phyloP scores from a whole-genome alignment of 2,329 filamentous ascomycete species.

The Trichoderma arundinaceum region DNA sequence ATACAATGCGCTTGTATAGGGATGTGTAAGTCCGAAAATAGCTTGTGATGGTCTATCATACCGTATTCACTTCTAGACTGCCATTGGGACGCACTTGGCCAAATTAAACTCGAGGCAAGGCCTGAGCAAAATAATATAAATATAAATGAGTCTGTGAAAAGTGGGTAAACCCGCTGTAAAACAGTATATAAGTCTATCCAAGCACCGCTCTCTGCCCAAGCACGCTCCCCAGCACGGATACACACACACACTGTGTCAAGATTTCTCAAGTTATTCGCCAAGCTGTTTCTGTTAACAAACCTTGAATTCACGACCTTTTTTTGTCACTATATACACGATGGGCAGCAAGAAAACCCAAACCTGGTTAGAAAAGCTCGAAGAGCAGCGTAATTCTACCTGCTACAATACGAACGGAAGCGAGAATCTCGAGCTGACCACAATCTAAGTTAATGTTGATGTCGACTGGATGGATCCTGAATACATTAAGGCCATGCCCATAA shows the following conservation, averaged over 20 bases:
- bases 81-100: not conserved
- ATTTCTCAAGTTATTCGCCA: no score
- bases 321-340: constrained; percentile 36
- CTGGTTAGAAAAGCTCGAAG: constrained; percentile 52
- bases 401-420: no score
- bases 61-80: no score
- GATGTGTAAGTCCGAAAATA: not conserved
- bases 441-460: constrained; percentile 55
- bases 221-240: not conserved
- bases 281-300: no score
- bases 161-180: not conserved
- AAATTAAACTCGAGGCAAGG: not conserved
- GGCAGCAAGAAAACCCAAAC: constrained; percentile 42
- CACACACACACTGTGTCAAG: no score
- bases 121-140: not conserved
- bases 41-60: no score
- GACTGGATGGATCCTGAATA: constrained; percentile 59
- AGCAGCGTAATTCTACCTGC: constrained; percentile 43
- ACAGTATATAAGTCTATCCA: constrained; percentile 7
- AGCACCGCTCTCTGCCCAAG: not conserved
- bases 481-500: constrained; percentile 52
- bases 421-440: not conserved
- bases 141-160: not conserved
- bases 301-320: no score
- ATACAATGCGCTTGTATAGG: no score